A percentile compares a stretch with the other conserved stretches of the same genome.
Evolutionary conservation across 495 filamentous ascomycete genomes (phyloP).

Genomic region (Xylaria cubensis): DNA sequence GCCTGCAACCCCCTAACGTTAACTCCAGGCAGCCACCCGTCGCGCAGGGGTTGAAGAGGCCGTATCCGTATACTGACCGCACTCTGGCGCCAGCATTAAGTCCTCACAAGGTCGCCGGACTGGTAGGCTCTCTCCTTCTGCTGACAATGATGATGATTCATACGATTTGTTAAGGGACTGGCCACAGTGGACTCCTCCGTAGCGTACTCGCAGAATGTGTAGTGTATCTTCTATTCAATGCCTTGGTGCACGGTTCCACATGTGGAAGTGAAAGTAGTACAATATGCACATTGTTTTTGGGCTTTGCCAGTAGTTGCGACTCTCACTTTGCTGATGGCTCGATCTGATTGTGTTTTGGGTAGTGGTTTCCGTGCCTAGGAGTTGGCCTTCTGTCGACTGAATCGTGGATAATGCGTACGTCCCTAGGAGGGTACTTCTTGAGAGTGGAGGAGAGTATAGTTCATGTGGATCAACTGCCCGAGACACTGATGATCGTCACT

Average conservation of each 20-base stretch:
- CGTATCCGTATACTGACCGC: constrained; percentile 38
- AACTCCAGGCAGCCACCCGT: constrained; percentile 49
- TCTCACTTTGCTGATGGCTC: not conserved
- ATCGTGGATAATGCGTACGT: not conserved
- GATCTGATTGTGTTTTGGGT: not conserved
- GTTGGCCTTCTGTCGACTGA: not conserved
- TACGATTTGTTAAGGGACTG: not conserved
- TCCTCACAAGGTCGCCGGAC: constrained; percentile 32
- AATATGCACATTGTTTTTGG: constrained; percentile 40
- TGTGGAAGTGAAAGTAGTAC: constrained; percentile 48
- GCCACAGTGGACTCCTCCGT: not conserved
- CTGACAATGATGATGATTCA: not conserved
- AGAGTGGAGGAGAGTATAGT: not conserved
- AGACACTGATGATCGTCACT: not conserved
- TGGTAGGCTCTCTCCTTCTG: not conserved
- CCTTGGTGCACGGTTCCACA: constrained; percentile 44
- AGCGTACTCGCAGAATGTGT: constrained; percentile 47
- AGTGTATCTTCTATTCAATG: constrained; percentile 50
- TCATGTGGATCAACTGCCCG: not conserved
- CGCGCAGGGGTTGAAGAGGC: constrained; percentile 50
- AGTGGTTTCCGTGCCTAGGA: not conserved
- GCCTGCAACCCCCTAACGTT: constrained; percentile 48
- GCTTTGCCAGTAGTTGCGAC: not conserved
- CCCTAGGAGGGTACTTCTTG: not conserved
- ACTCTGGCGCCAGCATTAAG: constrained; percentile 35